Evolutionary conservation across 768 basidiomycete species (phyloP), one percentile per base, ranked within the genome.

Genomic region (Pisolithus marmoratus): DNA sequence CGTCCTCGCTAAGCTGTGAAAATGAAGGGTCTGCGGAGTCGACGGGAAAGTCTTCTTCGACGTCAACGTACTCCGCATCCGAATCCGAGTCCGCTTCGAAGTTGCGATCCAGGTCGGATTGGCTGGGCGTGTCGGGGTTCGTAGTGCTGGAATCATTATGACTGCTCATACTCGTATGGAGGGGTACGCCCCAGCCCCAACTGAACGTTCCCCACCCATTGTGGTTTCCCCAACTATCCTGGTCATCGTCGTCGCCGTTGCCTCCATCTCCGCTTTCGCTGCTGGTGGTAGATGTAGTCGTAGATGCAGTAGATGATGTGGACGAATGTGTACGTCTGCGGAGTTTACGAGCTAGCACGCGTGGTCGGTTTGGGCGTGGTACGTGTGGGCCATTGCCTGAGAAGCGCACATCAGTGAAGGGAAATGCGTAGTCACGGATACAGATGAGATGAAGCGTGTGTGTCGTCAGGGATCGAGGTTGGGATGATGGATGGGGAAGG

Each of bases 381-480:
- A 68, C 71, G 42, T 73, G 62, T 11, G 70, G 59, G 11, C 77
- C 78, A 2, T 56, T 55, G 8, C 77, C 77, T 6, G 60, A 55
- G 59, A 79, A 78, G 7, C 79, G 72, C 15, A 61, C 66, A 62
- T 80, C 80, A 5, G 64, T 45, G 2, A 59, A 50, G 20, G 70
- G 54, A 56, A 71, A 81, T 11, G 71, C 79, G 55, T 70, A 81
- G 59, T 81, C 79, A n/a, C 78, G 74, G 24, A 80, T 76, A 49
- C 72, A 72, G 59, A 78, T 69, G 12, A 71, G 54, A 34, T 34
- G 3, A 5, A 5, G 34, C 5, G 34, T 34, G 12, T 12, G 34
- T 34, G 34, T 34, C 3, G 34, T 15, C 4, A 12, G 34, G 5
- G 34, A 34, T 34, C 34, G 34, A 14, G 34, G 14, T 4, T 34